Evolutionary conservation across 2,329 filamentous ascomycete species (phyloP), one percentile per base, ranked within the genome.

Genomic region (Coccinonectria pachysandricola): DNA sequence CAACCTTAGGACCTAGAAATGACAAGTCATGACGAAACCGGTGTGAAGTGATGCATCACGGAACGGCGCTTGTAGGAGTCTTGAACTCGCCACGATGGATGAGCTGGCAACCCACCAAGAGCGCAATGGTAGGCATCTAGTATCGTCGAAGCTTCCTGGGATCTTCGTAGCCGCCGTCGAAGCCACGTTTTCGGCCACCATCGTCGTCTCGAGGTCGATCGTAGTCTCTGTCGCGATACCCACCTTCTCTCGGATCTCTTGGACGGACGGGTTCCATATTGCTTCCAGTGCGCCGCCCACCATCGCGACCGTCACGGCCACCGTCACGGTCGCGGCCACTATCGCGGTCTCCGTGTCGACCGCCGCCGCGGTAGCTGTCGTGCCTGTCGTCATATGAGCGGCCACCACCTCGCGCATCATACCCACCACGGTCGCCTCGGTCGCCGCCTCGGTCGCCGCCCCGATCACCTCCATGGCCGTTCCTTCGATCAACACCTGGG

Each of bases 241-340:
- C 65, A 52, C 64, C 64, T 39, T 78, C 74, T 46, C 75, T 53
- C 33, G 75, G 73, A 48, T 10, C 17, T n/a, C n/a, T n/a, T n/a
- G n/a, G n/a, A n/a, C 80, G 77, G 51, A 91, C 73, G 35, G 83
- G 84, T 53, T 92, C 85, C 56, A 80, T 79, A 59, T 92, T 91
- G 60, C 82, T 82, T 40, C 82, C 82, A 30, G 74, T 79, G 21
- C 62, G 59, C 31, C 69, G 65, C 33, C 45, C 45, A 8, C 72
- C 68, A 39, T 71, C 64, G 24, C 51, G 53, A 31, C 48, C 48
- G 34, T 35, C 41, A 31, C 53, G 49, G 16, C 52, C 50, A 24
- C 51, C 42, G 19, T 56, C 54, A 17, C 69, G 68, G 47, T 68
- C 64, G 41, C 66, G 59, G 36, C 58, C 55, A 40, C 64, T n/a